phyloP scores from a whole-genome alignment of 192 early-diverging fungal species.

The Rhizophagus prolifer region DNA sequence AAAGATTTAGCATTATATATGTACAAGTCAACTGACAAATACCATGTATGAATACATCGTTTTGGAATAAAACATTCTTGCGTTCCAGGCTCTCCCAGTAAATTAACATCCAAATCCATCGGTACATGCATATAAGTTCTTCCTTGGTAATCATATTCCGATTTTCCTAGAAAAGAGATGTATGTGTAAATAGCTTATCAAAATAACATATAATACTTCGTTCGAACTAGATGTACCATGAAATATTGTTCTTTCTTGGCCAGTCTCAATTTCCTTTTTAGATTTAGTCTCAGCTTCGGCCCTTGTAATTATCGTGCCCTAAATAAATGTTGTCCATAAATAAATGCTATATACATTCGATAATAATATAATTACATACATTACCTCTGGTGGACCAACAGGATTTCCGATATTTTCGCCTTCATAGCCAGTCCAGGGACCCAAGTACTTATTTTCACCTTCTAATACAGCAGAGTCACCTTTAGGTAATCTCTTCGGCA shows the following conservation, averaged over 20 bases:
- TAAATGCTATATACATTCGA: neutral
- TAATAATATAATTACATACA: neutral
- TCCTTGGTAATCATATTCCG: slow-evolving; percentile 88
- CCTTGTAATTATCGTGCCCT: slow-evolving; percentile 42
- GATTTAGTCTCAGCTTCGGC: slow-evolving; percentile 26
- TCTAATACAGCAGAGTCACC: slow-evolving; percentile 76
- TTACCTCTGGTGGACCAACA: slow-evolving; percentile 57
- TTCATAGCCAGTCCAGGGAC: slow-evolving; percentile 95
- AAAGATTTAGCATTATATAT: neutral
- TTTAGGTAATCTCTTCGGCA: slow-evolving; percentile 60
- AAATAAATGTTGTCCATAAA: slow-evolving; percentile 7
- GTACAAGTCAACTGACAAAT: neutral
- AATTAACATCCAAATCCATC: slow-evolving; percentile 78
- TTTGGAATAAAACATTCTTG: slow-evolving; percentile 89
- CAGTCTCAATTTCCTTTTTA: slow-evolving; percentile 42
- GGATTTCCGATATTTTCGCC: slow-evolving; percentile 69
- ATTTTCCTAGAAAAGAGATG: slow-evolving; percentile 36
- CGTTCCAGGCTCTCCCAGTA: slow-evolving; percentile 67
- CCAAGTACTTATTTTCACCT: slow-evolving; percentile 76
- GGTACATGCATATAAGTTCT: slow-evolving; percentile 97
- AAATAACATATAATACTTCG: neutral
- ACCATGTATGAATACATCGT: slow-evolving; percentile 82
- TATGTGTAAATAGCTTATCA: neutral
- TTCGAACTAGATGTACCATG: slow-evolving; percentile 57
- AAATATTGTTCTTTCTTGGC: slow-evolving; percentile 78